Percentiles rank a stretch among this genome's conserved stretches.
These are phyloP conservation scores for Plenodomus tracheiphilus DNA, from an alignment of 2,329 filamentous ascomycete species.

Conservation along the genomic window DNA sequence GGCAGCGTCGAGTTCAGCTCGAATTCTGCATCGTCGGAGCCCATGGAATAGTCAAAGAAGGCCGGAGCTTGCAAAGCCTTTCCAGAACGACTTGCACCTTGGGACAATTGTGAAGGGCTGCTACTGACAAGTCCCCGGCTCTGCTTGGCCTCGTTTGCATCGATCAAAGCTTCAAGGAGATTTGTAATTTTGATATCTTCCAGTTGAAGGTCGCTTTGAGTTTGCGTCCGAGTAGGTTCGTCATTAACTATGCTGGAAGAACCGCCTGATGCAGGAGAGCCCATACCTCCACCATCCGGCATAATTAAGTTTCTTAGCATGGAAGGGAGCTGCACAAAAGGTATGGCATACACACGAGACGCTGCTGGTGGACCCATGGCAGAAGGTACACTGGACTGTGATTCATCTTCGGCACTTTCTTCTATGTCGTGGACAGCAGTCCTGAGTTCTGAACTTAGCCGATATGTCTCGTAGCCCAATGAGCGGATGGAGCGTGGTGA, in stretches of 20 bases:
- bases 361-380: too few species aligned
- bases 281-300: background rate
- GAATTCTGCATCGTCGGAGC: conserved; percentile 17
- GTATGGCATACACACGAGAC: conserved; percentile 13
- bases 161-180: conserved; percentile 38
- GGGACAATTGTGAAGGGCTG: background rate
- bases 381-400: background rate
- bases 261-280: conserved; percentile 7
- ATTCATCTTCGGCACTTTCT: conserved; percentile 38
- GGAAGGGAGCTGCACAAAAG: background rate
- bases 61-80: conserved; percentile 13
- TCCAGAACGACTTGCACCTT: conserved; percentile 1
- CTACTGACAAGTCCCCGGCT: conserved; percentile 14
- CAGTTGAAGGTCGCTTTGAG: conserved; percentile 35
- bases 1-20: conserved; percentile 33
- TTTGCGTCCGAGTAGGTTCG: conserved; percentile 22
- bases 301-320: background rate
- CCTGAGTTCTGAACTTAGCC: conserved; percentile 37
- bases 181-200: conserved; percentile 43
- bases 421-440: conserved; percentile 34
- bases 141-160: conserved; percentile 37
- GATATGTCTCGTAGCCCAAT: conserved; percentile 60
- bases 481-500: conserved; percentile 51
- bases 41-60: conserved; percentile 39
- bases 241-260: conserved; percentile 15